Percentiles rank a stretch among this genome's conserved stretches.
Conservation (phyloP, 129 eudicot species). For the Flaveria brownii region DNA sequence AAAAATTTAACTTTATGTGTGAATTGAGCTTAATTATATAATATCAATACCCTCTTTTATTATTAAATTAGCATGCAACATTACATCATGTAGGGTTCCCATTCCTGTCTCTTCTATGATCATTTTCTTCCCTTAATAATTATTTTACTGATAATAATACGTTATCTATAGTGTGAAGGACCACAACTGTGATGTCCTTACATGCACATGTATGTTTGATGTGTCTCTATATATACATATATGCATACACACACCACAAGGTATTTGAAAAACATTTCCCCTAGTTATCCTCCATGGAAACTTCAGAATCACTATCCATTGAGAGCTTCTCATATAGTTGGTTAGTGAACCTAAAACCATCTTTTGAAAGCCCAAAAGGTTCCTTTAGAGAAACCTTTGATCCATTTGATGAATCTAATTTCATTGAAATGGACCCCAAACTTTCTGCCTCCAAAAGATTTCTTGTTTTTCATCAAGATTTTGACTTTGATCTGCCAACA, state of each 20-base stretch:
- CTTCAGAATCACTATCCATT: slow-evolving; percentile 66
- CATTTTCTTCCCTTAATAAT: slow-evolving; percentile 21
- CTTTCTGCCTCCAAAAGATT: slow-evolving; percentile 78
- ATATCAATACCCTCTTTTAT: background rate
- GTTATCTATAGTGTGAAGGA: slow-evolving; percentile 39
- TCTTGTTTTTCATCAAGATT: slow-evolving; percentile 52
- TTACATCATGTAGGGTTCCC: slow-evolving; percentile 31
- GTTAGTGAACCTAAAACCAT: slow-evolving; percentile 65
- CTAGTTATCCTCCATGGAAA: slow-evolving; percentile 45
- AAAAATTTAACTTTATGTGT: background rate
- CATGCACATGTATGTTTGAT: slow-evolving; percentile 36
- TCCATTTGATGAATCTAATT: slow-evolving; percentile 56
- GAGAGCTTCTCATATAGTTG: slow-evolving; percentile 95
- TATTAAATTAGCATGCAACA: slow-evolving; percentile 24
- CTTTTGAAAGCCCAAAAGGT: slow-evolving; percentile 52
- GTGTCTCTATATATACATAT: slow-evolving; percentile 36
- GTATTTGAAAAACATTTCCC: slow-evolving; percentile 27
- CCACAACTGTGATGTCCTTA: slow-evolving; percentile 43
- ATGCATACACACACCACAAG: slow-evolving; percentile 28
- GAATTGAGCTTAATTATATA: slow-evolving; percentile 10
- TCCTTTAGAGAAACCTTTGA: slow-evolving; percentile 65
- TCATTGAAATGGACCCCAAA: slow-evolving; percentile 90
- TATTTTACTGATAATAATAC: slow-evolving; percentile 31
- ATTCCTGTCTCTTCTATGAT: slow-evolving; percentile 29
- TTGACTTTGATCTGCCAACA: slow-evolving; percentile 59